These are phyloP conservation scores for Pythium sp. DNA, from an alignment of 352 stramenopile species.

Conservation along the genomic window DNA sequence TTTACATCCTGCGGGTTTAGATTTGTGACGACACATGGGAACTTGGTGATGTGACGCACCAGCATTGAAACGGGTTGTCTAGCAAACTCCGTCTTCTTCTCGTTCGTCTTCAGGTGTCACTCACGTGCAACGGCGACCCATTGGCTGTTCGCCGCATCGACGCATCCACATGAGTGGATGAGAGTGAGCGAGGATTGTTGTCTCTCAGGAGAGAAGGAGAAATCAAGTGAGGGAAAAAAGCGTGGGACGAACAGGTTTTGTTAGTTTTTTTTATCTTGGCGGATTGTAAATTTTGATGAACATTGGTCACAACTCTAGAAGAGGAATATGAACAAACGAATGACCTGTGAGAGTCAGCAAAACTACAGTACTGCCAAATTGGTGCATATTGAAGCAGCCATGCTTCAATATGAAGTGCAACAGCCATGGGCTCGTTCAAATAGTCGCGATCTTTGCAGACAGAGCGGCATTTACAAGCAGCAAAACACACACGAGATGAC, in stretches of 20 bases:
- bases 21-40: neutral
- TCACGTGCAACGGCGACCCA: neutral
- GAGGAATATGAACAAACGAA: neutral
- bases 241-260: neutral
- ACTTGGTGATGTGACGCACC: neutral
- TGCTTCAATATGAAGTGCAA: neutral
- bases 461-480: neutral
- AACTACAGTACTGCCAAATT: neutral
- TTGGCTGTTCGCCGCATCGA: neutral
- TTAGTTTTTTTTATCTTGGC: neutral
- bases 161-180: neutral
- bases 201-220: neutral
- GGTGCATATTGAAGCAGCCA: neutral
- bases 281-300: neutral
- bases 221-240: neutral
- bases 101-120: constrained; percentile 10
- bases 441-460: neutral
- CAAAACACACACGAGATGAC: neutral
- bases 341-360: neutral
- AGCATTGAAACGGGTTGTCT: neutral
- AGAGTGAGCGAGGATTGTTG: neutral
- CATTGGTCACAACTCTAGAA: neutral
- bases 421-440: neutral
- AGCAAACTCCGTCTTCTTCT: neutral
- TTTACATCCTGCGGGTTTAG: neutral